phyloP scores from a whole-genome alignment of 148 eudicot genomes.

The Simmondsia chinensis region DNA sequence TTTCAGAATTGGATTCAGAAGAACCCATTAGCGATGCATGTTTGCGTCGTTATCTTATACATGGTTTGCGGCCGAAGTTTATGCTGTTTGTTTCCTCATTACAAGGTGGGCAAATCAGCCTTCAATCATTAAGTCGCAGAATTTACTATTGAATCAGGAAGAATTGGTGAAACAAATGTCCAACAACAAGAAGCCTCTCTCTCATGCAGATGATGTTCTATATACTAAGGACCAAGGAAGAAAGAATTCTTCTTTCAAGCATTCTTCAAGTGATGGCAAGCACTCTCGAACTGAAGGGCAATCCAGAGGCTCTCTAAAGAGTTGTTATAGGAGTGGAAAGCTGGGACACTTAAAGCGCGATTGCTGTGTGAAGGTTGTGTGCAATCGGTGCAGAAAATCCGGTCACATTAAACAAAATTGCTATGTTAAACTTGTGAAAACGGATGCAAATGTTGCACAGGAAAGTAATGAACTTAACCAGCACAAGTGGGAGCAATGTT shows the following conservation, averaged over 20 bases:
- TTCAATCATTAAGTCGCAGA: conserved; percentile 17
- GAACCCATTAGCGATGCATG: conserved; percentile 13
- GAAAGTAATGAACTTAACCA: too few relatives aligned
- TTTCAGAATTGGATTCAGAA: conserved; percentile 2
- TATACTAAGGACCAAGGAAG: conserved; percentile 3
- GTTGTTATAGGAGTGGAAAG: not conserved
- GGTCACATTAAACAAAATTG: too few relatives aligned
- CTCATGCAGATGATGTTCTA: conserved; percentile 1
- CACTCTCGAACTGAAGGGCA: not conserved
- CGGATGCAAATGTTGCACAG: too few relatives aligned
- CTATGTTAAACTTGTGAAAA: too few relatives aligned
- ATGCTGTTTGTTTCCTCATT: conserved; percentile 14
- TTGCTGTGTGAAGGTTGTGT: too few relatives aligned
- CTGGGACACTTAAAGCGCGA: not conserved
- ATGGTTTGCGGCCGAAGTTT: conserved; percentile 12
- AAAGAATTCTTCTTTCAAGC: too few relatives aligned
- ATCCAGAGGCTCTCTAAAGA: not conserved
- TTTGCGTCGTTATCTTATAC: conserved; percentile 7
- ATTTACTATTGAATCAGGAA: conserved; percentile 18
- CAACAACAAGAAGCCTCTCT: not conserved
- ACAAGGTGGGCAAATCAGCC: conserved; percentile 29
- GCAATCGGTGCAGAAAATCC: too few relatives aligned
- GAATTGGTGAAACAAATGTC: conserved; percentile 19
- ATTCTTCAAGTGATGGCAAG: too few relatives aligned
- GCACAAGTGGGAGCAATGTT: too few relatives aligned